These are phyloP conservation scores for Cercophora sp. DNA, from an alignment of 495 filamentous ascomycete species.

Conservation along the genomic window DNA sequence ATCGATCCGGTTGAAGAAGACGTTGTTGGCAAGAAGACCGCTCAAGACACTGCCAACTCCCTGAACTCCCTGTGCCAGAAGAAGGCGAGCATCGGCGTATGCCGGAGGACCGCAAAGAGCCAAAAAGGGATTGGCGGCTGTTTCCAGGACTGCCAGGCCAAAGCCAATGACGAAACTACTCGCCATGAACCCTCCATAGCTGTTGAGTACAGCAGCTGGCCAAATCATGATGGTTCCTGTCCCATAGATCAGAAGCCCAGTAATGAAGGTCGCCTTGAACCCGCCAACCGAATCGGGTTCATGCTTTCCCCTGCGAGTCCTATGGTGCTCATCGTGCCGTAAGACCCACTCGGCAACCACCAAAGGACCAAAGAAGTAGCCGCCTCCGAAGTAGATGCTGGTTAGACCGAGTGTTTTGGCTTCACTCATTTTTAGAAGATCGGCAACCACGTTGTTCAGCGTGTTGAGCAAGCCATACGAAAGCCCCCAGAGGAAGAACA, in stretches of 20 bases:
- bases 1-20: conserved; percentile 51
- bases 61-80: conserved; percentile 66
- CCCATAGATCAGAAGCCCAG: conserved; percentile 62
- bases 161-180: conserved; percentile 69
- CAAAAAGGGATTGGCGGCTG: conserved; percentile 57
- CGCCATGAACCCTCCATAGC: conserved; percentile 67
- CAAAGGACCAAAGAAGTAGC: conserved; percentile 63
- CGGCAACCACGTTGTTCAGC: conserved; percentile 57
- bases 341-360: conserved; percentile 64
- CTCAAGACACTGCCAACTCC: conserved; percentile 63
- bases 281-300: conserved; percentile 35
- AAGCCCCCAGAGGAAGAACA: conserved; percentile 88
- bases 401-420: conserved; percentile 36
- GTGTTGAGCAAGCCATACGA: conserved; percentile 69
- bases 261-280: conserved; percentile 61
- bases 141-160: conserved; percentile 68
- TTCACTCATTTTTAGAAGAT: conserved; percentile 32
- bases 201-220: conserved; percentile 58
- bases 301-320: conserved; percentile 14
- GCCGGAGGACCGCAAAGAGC: conserved; percentile 53
- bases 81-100: conserved; percentile 55
- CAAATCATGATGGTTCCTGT: conserved; percentile 61
- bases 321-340: conserved; percentile 50
- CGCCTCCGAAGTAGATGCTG: conserved; percentile 42
- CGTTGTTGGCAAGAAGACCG: conserved; percentile 62